A percentile compares a stretch with the other conserved stretches of the same genome.
Conservation (phyloP, 2,329 filamentous ascomycete species). For the Corniculantispora saksenae region DNA sequence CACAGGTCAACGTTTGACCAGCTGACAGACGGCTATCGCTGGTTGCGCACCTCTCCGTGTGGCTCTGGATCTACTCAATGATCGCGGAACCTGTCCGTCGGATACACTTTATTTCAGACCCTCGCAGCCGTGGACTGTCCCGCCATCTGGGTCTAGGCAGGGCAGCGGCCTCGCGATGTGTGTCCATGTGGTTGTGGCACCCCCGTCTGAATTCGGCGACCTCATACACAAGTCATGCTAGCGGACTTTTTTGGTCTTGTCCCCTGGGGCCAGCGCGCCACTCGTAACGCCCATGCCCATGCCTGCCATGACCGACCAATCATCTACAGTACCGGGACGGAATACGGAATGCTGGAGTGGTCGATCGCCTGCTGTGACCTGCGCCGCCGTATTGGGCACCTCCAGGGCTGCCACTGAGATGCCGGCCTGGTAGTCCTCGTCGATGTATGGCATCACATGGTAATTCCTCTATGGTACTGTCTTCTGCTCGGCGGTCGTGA, state of each 20-base stretch:
- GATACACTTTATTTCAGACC: too few relatives aligned
- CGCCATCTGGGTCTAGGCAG: neutral
- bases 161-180: neutral
- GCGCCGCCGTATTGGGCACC: neutral
- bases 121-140: neutral
- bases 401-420: neutral
- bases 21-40: too few relatives aligned
- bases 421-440: neutral
- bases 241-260: neutral
- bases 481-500: neutral
- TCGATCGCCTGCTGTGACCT: neutral
- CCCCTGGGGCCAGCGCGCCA: neutral
- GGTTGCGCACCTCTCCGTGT: too few relatives aligned
- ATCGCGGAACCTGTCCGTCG: too few relatives aligned
- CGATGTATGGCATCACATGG: neutral
- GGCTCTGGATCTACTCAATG: too few relatives aligned
- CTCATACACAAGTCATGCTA: neutral
- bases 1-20: too few relatives aligned
- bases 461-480: neutral
- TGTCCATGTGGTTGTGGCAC: neutral
- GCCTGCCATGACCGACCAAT: neutral
- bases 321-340: neutral
- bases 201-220: neutral
- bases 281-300: neutral
- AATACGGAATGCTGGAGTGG: neutral